phyloP scores from a whole-genome alignment of 305 asterid genomes.

The Fraxinus platypoda region DNA sequence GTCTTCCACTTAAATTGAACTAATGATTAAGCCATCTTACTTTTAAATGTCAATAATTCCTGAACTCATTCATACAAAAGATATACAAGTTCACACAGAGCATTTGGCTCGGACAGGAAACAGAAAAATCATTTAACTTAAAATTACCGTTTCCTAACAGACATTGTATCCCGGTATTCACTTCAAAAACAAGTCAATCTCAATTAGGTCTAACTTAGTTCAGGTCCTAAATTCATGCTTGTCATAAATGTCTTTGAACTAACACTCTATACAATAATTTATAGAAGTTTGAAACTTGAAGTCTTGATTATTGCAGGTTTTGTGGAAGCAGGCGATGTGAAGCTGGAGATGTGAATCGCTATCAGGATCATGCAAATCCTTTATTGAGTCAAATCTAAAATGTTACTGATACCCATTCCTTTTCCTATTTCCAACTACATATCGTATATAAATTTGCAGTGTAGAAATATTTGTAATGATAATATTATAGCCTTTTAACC shows the following conservation, averaged over 20 bases:
- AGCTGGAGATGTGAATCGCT: constrained; percentile 62
- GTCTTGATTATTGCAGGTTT: constrained; percentile 42
- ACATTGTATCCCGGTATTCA: neutral
- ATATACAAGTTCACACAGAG: neutral
- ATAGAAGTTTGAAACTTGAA: constrained; percentile 10
- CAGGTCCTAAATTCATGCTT: neutral
- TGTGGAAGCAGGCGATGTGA: constrained; percentile 47
- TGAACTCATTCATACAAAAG: neutral
- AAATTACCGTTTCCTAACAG: neutral
- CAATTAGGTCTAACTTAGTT: neutral
- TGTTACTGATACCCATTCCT: constrained; percentile 25
- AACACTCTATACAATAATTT: neutral
- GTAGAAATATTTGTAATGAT: constrained; percentile 35
- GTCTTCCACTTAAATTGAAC: constrained; percentile 35
- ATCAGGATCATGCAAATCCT: constrained; percentile 20
- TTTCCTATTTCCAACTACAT: constrained; percentile 24
- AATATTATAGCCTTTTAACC: constrained; percentile 11
- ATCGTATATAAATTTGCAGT: constrained; percentile 31
- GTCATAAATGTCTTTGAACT: neutral
- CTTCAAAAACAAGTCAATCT: neutral
- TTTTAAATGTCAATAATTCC: constrained; percentile 19
- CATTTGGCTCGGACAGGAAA: neutral
- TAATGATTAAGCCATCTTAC: constrained; percentile 13
- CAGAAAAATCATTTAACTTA: neutral
- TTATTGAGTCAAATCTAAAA: constrained; percentile 24